Conservation (phyloP, 1,284 basidiomycete species). For the Cryptococcus sp. region DNA sequence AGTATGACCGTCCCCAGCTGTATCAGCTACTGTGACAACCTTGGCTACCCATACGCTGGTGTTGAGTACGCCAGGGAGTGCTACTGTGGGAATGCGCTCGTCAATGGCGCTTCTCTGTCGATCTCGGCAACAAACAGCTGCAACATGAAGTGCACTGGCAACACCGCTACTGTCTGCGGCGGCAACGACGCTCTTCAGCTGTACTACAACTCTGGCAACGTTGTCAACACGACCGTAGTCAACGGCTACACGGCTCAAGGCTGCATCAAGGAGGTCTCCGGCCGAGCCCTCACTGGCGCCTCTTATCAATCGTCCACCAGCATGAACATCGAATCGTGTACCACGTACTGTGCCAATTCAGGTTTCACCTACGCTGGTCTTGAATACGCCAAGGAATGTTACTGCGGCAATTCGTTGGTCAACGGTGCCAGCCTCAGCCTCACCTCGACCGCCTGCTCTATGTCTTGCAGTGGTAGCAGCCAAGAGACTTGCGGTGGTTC, state of each 20-base stretch:
- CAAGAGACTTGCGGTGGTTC: conserved; percentile 25
- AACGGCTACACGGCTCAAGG: conserved; percentile 13
- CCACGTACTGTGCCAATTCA: conserved; percentile 10
- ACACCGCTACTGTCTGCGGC: conserved; percentile 10
- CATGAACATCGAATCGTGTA: conserved; percentile 25
- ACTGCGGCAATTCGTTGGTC: conserved; percentile 19
- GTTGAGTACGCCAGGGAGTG: conserved; percentile 15
- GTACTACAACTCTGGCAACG: conserved; percentile 18
- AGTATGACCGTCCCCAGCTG: conserved; percentile 32
- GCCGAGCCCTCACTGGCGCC: conserved; percentile 17
- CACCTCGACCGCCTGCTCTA: conserved; percentile 22
- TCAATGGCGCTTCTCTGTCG: conserved; percentile 16
- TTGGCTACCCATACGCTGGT: conserved; percentile 23
- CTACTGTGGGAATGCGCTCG: conserved; percentile 23
- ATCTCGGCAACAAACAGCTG: conserved; percentile 7
- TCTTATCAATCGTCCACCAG: conserved; percentile 1
- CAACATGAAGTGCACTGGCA: conserved; percentile 18
- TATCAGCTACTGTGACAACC: conserved; percentile 23
- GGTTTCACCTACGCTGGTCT: conserved; percentile 4
- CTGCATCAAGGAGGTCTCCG: conserved; percentile 22
- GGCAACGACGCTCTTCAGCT: conserved; percentile 18
- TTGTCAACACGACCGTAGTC: conserved; percentile 5
- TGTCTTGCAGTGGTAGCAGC: conserved; percentile 23
- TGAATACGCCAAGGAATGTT: conserved; percentile 22
- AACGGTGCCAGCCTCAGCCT: conserved; percentile 20